Conservation (phyloP, 331 rosid genomes). For the Malus hybrid region DNA sequence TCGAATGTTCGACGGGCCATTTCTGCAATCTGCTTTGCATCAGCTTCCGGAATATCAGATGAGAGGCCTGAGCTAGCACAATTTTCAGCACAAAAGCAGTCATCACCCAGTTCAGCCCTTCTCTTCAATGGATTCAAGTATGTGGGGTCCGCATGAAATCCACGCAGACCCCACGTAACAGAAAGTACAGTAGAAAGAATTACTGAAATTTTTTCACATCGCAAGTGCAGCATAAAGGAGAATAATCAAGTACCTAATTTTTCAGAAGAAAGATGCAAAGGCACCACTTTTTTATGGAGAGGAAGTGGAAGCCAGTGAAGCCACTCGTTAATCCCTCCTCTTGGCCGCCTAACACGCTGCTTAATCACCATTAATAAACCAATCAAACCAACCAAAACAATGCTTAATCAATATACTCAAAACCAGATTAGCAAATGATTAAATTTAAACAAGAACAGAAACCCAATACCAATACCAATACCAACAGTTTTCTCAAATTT, state of each 20-base stretch:
- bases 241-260: constrained; percentile 38
- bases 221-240: neutral
- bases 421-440: neutral
- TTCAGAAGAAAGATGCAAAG: constrained; percentile 18
- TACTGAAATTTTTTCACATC: neutral
- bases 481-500: neutral
- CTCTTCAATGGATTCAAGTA: neutral
- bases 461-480: neutral
- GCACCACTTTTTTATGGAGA: constrained; percentile 40
- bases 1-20: constrained; percentile 63
- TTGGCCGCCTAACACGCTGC: constrained; percentile 82
- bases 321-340: constrained; percentile 72
- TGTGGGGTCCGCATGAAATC: neutral
- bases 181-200: neutral
- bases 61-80: constrained; percentile 43
- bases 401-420: neutral
- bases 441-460: neutral
- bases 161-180: neutral
- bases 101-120: constrained; percentile 12
- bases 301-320: constrained; percentile 86
- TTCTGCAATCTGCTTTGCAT: constrained; percentile 58
- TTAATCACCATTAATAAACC: neutral
- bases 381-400: neutral
- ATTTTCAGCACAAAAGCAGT: constrained; percentile 8
- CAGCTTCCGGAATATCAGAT: constrained; percentile 59